Conservation (phyloP, 2,329 filamentous ascomycete species). For the Rachicladosporium sp. region DNA sequence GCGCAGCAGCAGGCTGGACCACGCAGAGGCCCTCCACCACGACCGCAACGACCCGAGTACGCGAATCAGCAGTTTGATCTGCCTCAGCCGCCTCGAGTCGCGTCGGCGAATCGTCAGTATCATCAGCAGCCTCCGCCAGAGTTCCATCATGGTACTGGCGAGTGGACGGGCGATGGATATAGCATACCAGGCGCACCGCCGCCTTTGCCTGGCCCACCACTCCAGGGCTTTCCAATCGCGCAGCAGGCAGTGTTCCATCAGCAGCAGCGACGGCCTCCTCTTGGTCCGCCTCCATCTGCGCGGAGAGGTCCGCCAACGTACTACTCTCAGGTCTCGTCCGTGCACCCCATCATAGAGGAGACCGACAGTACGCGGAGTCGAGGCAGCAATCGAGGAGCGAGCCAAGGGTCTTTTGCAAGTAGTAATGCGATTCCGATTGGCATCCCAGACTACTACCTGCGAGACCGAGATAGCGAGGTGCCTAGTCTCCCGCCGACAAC, state of each 20-base stretch:
- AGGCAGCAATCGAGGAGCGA: slow-evolving; percentile 14
- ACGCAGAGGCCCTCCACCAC: slow-evolving; percentile 13
- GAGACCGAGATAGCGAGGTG: slow-evolving; percentile 18
- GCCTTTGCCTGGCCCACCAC: slow-evolving; percentile 2
- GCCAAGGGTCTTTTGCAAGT: slow-evolving; percentile 33
- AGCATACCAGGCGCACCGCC: slow-evolving; percentile 7
- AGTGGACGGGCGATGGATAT: slow-evolving; percentile 21
- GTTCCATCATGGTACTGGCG: slow-evolving; percentile 18
- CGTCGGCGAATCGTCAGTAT: slow-evolving; percentile 9
- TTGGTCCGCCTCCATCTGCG: slow-evolving; percentile 38
- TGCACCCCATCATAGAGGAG: slow-evolving; percentile 39
- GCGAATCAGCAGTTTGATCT: slow-evolving; percentile 9
- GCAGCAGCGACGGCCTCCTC: slow-evolving; percentile 26
- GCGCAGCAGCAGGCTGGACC: slow-evolving; percentile 3
- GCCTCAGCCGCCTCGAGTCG: slow-evolving; percentile 9
- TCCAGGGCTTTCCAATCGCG: slow-evolving; percentile 7
- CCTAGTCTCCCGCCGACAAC: slow-evolving; percentile 6
- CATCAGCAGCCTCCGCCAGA: slow-evolving; percentile 6
- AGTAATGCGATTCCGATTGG: slow-evolving; percentile 37
- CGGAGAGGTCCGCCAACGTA: slow-evolving; percentile 36
- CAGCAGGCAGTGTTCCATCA: slow-evolving; percentile 20
- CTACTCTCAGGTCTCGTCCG: slow-evolving; percentile 34
- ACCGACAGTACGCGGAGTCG: slow-evolving; percentile 26
- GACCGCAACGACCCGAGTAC: slow-evolving; percentile 18
- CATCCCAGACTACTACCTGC: slow-evolving; percentile 28